Evolutionary conservation across 129 eudicot genomes (phyloP), one percentile per base, ranked within the genome.

Genomic region (Rutidosis leptorrhynchoides): DNA sequence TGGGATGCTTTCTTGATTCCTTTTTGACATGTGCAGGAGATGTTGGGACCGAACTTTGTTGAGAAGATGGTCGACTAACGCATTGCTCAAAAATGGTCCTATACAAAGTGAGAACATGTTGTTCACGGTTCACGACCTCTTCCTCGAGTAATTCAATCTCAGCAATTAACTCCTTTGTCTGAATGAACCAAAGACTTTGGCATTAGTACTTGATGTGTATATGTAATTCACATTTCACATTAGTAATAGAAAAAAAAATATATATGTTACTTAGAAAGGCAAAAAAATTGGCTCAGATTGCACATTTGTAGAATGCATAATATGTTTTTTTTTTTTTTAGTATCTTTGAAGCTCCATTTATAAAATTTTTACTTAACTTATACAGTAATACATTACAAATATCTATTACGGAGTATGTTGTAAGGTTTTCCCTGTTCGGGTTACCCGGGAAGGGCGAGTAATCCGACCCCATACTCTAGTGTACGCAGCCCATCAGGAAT

Each of bases 121-220:
- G 91, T 66, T 90, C 97, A 2, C 89, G 77, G 65, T 90, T 87
- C 48, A 89, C 78, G 65, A 87, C 97, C 71, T 90, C 97, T 80
- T 86, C 91, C 75, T 90, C 97, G 10, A 90, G 97, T 72, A 79
- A 76, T 71, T 90, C 95, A 64, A 90, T 90, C 76, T 90, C 97
- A 58, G 91, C 74, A 62, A 90, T 80, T 73, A 90, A 75, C 75
- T 87, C 95, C 72, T 90, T 84, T 28, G 97, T 82, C 97, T 90
- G 30, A 56, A 69, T 74, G 15, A 58, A 69, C 21, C 67, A 48
- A 54, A 64, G 12, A 40, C 9, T 28, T 33, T 11, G 54, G 70
- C 45, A 10, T 73, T 32, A 62, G 66, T 5, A 72, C 14, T 22
- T 72, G 23, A 78, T 45, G 64, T 54, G 48, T 60, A 53, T 63